Conservation (phyloP, 345 rosid genomes). For the Citrus australasica region DNA sequence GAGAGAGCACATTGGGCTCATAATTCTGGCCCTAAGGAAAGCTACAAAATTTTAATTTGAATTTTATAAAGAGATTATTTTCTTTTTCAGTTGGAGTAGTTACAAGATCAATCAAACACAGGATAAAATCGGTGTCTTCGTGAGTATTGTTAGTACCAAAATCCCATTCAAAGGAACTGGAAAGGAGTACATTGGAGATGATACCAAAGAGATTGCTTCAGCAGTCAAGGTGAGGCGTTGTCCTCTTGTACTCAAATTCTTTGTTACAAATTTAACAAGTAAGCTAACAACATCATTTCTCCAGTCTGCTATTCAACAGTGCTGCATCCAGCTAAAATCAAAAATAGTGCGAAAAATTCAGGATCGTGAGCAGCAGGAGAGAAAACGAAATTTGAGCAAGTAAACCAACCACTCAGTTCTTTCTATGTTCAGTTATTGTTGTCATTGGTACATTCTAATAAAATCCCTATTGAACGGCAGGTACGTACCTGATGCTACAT, state of each 20-base stretch:
- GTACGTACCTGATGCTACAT: slow-evolving; percentile 82
- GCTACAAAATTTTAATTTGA: not conserved
- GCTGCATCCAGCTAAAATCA: slow-evolving; percentile 90
- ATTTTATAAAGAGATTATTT: not conserved
- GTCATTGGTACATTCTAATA: not conserved
- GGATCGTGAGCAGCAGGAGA: slow-evolving; percentile 91
- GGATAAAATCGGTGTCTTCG: slow-evolving; percentile 90
- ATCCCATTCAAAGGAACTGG: slow-evolving; percentile 98
- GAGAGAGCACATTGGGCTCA: not conserved
- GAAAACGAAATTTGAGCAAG: slow-evolving; percentile 88
- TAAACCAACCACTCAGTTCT: slow-evolving; percentile 19
- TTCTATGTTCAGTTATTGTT: not conserved
- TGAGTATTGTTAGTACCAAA: slow-evolving; percentile 94
- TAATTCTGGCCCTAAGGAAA: not conserved
- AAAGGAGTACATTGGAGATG: slow-evolving; percentile 95
- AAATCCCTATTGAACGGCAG: slow-evolving; percentile 32
- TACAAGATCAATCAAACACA: slow-evolving; percentile 93
- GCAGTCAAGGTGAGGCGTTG: slow-evolving; percentile 71
- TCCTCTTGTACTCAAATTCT: not conserved
- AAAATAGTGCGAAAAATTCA: slow-evolving; percentile 81
- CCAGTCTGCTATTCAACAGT: slow-evolving; percentile 88
- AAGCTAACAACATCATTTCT: slow-evolving; percentile 23
- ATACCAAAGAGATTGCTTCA: slow-evolving; percentile 83
- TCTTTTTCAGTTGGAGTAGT: slow-evolving; percentile 69
- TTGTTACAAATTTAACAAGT: not conserved